phyloP scores from a whole-genome alignment of 1,139 yeast species.

The Scheffersomyces illinoinensis region DNA sequence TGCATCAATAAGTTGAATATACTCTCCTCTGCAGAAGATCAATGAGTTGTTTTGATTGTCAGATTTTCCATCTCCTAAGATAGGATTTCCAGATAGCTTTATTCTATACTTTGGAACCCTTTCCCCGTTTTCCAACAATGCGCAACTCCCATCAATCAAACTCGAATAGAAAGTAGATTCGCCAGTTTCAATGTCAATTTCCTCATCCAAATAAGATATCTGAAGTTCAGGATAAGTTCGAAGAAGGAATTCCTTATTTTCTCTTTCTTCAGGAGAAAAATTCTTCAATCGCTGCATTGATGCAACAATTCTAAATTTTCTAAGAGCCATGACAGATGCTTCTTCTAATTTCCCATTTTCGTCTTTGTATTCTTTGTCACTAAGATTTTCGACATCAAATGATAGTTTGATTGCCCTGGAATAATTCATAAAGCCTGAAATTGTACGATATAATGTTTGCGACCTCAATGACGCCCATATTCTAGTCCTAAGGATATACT shows the following conservation, averaged over 20 bases:
- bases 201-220: conserved; percentile 44
- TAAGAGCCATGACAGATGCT: conserved; percentile 40
- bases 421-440: conserved; percentile 60
- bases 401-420: conserved; percentile 52
- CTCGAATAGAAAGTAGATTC: conserved; percentile 31
- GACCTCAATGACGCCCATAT: conserved; percentile 60
- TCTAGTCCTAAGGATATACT: conserved; percentile 51
- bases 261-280: conserved; percentile 37
- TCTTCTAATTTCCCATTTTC: conserved; percentile 35
- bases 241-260: conserved; percentile 36
- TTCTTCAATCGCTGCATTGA: conserved; percentile 44
- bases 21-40: conserved; percentile 54
- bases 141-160: conserved; percentile 48
- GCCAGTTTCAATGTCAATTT: conserved; percentile 24
- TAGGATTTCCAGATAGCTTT: conserved; percentile 54
- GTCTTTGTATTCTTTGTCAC: conserved; percentile 8
- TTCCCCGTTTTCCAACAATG: conserved; percentile 33
- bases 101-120: conserved; percentile 45
- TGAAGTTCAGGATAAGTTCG: conserved; percentile 49
- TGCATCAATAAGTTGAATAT: conserved; percentile 55
- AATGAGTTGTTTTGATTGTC: conserved; percentile 57
- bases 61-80: conserved; percentile 58
- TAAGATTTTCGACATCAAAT: conserved; percentile 42
- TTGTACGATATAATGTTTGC: conserved; percentile 55
- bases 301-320: conserved; percentile 48